Base-by-base conservation (phyloP, 768 basidiomycete species). In the Strobilomyces confusus region DNA sequence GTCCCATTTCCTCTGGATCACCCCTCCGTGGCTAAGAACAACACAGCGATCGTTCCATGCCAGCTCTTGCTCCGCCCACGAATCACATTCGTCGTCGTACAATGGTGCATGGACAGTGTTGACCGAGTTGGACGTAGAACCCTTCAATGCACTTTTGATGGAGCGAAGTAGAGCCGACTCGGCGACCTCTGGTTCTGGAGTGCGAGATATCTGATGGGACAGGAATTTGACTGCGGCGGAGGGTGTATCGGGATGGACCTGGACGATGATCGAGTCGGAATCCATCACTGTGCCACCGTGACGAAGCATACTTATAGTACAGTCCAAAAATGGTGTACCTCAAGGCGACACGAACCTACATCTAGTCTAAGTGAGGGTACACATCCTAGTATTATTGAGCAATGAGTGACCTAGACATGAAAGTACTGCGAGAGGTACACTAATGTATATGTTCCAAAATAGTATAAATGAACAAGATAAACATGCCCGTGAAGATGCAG, bases 1-100 rank as follows among this genome's bases (percentile, higher is more conserved):
- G 49, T 77, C 79, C 91, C 90, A 92, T 62, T 82, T 82, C 62
- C 84, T 83, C 51, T 73, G 73, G 49, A 91, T 80, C 15, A 87
- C 73, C 1, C 87, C 86, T 0, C 87, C 90, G 17, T 75, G 74
- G 54, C 80, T 83, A 59, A 88, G 72, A 1, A 87, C 71, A 0
- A 87, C 87, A 15, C 77, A 79, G 51, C 75, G 73, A 22, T 77
- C 73, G 58, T 87, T 80, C 91, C 90, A 92, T 13, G 79, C 73
- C 14, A 92, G 71, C 59, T 91, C 84, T 53, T 83, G 77, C 52
- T 82, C 84, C n/a, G 74, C 75, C 58, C 70, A 70, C 7, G 72
- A 63, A 14, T 78, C 75, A 7, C 65, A 71, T 26, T 64, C 70
- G 37, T 72, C 69, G 34, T 72, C 65, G 48, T 77, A 76, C 19